Evolutionary conservation across 257 asterid species (phyloP).

Genomic region (Solanum ossicruentum): DNA sequence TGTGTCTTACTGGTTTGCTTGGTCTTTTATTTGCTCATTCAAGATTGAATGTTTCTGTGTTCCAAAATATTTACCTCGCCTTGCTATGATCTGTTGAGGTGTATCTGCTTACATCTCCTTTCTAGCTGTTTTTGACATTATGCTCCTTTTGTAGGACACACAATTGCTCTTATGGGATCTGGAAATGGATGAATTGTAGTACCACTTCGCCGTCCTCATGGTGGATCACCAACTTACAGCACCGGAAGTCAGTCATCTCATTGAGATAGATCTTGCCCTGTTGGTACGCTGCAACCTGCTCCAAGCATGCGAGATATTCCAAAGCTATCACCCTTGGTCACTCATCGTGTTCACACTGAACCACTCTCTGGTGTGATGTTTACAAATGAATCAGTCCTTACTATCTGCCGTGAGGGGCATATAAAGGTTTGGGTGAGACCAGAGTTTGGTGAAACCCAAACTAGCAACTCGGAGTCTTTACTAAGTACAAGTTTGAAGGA

Average conservation of each 20-base stretch:
- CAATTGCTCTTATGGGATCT: constrained; percentile 94
- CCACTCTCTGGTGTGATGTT: constrained; percentile 84
- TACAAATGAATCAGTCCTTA: constrained; percentile 77
- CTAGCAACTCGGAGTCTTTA: constrained; percentile 44
- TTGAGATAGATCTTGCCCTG: constrained; percentile 76
- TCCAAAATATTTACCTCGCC: background rate
- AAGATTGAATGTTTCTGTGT: background rate
- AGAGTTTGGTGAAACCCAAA: constrained; percentile 43
- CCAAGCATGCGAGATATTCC: constrained; percentile 90
- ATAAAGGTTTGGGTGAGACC: constrained; percentile 95
- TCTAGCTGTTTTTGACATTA: background rate
- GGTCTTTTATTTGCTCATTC: background rate
- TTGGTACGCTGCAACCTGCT: constrained; percentile 75
- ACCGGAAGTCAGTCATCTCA: constrained; percentile 91
- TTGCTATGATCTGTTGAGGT: background rate
- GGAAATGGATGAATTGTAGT: constrained; percentile 97
- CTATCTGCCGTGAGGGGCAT: constrained; percentile 85
- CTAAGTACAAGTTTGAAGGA: constrained; percentile 45
- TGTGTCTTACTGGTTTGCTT: background rate
- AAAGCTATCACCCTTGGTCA: constrained; percentile 72
- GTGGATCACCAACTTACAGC: constrained; percentile 90
- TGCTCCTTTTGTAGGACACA: constrained; percentile 44
- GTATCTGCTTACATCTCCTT: background rate
- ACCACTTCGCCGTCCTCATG: constrained; percentile 89
- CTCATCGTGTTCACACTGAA: constrained; percentile 90